Conservation (phyloP, 73 alveolate species). For the Breviolum minutum region DNA sequence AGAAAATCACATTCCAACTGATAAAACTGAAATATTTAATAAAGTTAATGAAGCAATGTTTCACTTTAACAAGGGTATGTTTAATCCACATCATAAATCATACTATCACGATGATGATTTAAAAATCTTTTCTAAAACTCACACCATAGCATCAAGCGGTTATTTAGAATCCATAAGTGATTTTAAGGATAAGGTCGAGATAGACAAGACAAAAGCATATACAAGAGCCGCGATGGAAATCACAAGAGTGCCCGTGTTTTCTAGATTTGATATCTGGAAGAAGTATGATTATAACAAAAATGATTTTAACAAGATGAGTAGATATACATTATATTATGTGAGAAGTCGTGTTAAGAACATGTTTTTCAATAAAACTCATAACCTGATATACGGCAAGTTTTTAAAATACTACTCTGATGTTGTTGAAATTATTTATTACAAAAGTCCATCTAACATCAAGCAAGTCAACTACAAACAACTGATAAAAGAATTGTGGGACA, state of each 20-base stretch:
- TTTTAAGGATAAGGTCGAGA: background rate
- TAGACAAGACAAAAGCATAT: conserved; percentile 6
- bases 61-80: background rate
- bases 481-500: background rate
- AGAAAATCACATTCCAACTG: background rate
- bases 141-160: conserved; percentile 38
- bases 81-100: conserved; percentile 20
- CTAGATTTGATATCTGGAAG: conserved; percentile 18
- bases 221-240: background rate
- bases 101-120: conserved; percentile 9
- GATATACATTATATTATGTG: background rate
- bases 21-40: background rate
- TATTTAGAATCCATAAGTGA: background rate
- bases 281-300: background rate
- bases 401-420: background rate
- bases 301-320: conserved; percentile 1
- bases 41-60: conserved; percentile 17
- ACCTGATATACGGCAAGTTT: background rate
- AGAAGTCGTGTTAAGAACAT: background rate
- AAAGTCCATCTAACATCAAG: background rate
- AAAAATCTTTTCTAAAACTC: conserved; percentile 4
- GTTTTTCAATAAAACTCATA: conserved; percentile 6
- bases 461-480: background rate
- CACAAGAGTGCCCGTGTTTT: background rate
- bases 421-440: conserved; percentile 44